Percentiles rank a stretch among this genome's conserved stretches.
Conservation (phyloP, 495 filamentous ascomycete species). For the Friedmanniomyces endolithicus region DNA sequence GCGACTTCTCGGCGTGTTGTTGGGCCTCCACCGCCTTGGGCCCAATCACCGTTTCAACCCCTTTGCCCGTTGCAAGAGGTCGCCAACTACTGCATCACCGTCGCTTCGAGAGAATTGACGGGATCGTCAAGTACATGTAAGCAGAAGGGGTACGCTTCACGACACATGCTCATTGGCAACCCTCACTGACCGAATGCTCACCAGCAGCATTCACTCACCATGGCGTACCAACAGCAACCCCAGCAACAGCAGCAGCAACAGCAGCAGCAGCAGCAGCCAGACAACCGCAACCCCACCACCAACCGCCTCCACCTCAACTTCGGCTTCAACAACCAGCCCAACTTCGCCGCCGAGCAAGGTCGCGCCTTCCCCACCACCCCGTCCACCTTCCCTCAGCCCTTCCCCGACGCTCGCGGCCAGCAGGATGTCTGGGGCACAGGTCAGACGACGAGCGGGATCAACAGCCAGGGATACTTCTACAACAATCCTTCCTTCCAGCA, state of each 20-base stretch:
- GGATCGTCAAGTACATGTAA: background rate
- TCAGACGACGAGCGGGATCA: conserved; percentile 39
- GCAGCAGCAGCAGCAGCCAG: conserved; percentile 10
- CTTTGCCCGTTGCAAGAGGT: background rate
- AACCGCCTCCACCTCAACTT: conserved; percentile 35
- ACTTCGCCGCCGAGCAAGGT: conserved; percentile 27
- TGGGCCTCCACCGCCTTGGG: background rate
- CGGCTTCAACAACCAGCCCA: conserved; percentile 28
- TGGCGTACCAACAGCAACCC: conserved; percentile 12
- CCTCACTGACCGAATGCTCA: background rate
- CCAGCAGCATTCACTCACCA: conserved; percentile 4
- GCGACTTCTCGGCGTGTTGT: too few relatives aligned
- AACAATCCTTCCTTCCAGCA: conserved; percentile 49
- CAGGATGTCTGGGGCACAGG: conserved; percentile 41
- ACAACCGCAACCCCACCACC: conserved; percentile 4
- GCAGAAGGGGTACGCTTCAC: background rate
- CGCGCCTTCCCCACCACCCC: conserved; percentile 93
- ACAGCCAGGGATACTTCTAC: conserved; percentile 52
- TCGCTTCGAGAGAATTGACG: background rate
- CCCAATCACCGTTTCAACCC: background rate
- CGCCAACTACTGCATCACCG: background rate
- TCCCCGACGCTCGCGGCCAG: conserved; percentile 41
- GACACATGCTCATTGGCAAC: background rate
- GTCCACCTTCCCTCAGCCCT: conserved; percentile 88
- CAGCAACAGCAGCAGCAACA: conserved; percentile 2